Evolutionary conservation across 768 basidiomycete genomes (phyloP).

Genomic region (Coprinellus aureogranulatus): DNA sequence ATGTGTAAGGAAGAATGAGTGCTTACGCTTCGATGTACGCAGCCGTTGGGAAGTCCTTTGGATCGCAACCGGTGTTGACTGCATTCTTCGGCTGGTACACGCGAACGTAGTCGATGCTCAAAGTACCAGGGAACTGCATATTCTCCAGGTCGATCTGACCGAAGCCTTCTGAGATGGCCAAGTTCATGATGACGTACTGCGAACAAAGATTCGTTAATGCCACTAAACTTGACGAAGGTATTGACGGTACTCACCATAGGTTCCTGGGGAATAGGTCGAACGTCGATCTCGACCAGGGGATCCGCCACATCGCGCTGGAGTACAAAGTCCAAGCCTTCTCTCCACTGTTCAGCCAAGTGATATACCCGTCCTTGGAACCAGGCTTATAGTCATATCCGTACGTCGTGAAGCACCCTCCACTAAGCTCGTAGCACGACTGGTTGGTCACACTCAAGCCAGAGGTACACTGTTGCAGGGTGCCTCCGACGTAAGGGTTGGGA

Average conservation of each 20-base stretch:
- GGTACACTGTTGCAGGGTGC: constrained; percentile 57
- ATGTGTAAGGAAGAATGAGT: constrained; percentile 2
- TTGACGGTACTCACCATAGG: constrained; percentile 50
- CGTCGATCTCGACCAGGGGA: constrained; percentile 44
- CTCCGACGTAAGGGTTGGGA: constrained; percentile 61
- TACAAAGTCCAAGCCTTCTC: constrained; percentile 57
- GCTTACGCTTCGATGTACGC: constrained; percentile 66
- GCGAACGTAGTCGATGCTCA: constrained; percentile 77
- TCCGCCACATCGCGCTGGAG: constrained; percentile 48
- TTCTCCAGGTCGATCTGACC: constrained; percentile 55
- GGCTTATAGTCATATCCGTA: constrained; percentile 41
- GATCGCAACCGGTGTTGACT: constrained; percentile 64
- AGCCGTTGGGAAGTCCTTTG: constrained; percentile 62
- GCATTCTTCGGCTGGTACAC: constrained; percentile 56
- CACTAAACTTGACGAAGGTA: not conserved
- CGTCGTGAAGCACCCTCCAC: constrained; percentile 30
- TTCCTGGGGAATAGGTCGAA: constrained; percentile 58
- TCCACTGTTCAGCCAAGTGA: constrained; percentile 65
- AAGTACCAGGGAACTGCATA: constrained; percentile 49
- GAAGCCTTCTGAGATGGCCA: constrained; percentile 66
- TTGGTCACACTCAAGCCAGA: constrained; percentile 63
- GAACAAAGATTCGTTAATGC: not conserved
- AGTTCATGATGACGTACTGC: constrained; percentile 64
- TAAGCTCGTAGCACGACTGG: constrained; percentile 58
- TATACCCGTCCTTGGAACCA: constrained; percentile 54